A percentile compares a stretch with the other conserved stretches of the same genome.
phyloP scores from a whole-genome alignment of 495 filamentous ascomycete species.

The Podospora anserina region DNA sequence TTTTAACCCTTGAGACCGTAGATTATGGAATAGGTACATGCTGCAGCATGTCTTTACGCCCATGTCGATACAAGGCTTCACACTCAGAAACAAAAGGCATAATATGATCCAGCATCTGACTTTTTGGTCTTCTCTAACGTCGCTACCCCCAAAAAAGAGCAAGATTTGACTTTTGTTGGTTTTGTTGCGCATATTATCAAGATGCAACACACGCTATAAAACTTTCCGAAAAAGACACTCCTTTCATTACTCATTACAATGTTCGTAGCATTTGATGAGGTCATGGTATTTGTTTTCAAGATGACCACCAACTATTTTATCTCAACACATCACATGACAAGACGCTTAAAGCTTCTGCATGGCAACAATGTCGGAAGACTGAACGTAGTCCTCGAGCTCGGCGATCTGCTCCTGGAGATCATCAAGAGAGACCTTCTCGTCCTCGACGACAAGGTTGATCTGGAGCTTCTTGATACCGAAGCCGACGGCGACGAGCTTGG shows the following conservation, averaged over 20 bases:
- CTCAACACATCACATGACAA: neutral
- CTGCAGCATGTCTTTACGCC: too few relatives aligned
- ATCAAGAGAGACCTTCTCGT: constrained; percentile 87
- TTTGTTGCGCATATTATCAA: neutral
- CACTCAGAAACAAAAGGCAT: neutral
- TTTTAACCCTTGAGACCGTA: neutral
- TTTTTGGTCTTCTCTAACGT: neutral
- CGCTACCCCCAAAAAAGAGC: neutral
- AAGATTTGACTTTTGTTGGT: constrained; percentile 1
- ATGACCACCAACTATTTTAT: neutral
- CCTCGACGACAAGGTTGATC: constrained; percentile 96
- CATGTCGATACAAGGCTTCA: too few relatives aligned
- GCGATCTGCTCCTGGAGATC: constrained; percentile 81
- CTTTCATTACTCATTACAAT: neutral
- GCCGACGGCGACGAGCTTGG: constrained; percentile 81
- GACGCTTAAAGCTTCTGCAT: constrained; percentile 40
- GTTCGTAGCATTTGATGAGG: neutral
- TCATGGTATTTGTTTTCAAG: neutral
- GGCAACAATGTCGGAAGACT: constrained; percentile 83
- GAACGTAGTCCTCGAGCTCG: constrained; percentile 91
- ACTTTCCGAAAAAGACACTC: neutral
- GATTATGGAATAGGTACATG: neutral
- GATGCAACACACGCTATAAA: neutral
- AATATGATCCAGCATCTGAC: neutral
- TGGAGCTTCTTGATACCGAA: constrained; percentile 99